phyloP scores from a whole-genome alignment of 192 early-diverging fungal species.

The Backusella circina region DNA sequence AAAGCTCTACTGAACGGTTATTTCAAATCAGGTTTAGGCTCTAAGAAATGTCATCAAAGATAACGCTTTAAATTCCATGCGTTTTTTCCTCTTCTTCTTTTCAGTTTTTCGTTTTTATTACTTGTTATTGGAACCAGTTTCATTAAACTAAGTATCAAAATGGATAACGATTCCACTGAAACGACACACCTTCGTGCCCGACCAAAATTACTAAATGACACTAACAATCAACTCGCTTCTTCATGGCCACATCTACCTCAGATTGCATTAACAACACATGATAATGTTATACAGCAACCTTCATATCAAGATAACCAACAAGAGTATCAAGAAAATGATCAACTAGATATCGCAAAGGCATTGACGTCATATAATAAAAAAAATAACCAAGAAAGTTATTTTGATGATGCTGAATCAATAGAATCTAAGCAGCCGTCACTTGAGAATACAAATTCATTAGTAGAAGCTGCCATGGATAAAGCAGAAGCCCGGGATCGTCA shows the following conservation, averaged over 20 bases:
- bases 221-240: neutral
- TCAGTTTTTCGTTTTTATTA: neutral
- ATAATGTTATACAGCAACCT: neutral
- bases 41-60: neutral
- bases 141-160: neutral
- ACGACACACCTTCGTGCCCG: neutral
- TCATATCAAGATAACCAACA: neutral
- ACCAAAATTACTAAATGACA: neutral
- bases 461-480: slow-evolving; percentile 21
- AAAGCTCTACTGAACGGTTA: neutral
- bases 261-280: neutral
- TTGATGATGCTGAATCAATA: neutral
- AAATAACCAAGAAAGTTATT: neutral
- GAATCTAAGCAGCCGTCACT: neutral
- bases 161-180: neutral
- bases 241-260: neutral
- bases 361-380: neutral
- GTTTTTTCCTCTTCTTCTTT: neutral
- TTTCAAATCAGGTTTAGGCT: neutral
- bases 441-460: slow-evolving; percentile 4
- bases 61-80: neutral
- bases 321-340: neutral
- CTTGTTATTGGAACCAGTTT: neutral
- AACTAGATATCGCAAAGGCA: neutral
- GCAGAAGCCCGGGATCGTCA: slow-evolving; percentile 23